phyloP scores from a whole-genome alignment of 805 yeast genomes.

The Kodamaea neixiangensis region DNA sequence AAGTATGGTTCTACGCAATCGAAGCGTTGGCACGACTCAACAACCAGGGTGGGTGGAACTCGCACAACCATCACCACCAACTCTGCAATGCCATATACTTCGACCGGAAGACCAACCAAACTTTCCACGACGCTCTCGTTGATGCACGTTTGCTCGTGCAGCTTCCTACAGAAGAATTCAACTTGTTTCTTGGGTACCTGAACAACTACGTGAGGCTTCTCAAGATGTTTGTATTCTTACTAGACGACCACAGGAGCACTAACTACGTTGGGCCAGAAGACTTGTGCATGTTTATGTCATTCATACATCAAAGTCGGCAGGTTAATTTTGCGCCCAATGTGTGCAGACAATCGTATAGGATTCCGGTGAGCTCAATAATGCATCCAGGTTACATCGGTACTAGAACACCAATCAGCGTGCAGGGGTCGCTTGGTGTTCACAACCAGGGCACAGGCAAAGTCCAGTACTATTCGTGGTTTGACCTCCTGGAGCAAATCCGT shows the following conservation, averaged over 20 bases:
- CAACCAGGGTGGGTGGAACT: slow-evolving; percentile 6
- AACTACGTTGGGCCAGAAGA: slow-evolving; percentile 12
- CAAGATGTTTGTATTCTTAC: slow-evolving; percentile 22
- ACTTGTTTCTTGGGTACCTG: slow-evolving; percentile 36
- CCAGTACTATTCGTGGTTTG: slow-evolving; percentile 27
- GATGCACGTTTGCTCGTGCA: slow-evolving; percentile 27
- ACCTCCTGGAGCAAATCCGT: slow-evolving; percentile 24
- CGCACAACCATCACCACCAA: neutral
- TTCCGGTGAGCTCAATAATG: slow-evolving; percentile 27
- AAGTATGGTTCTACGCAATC: slow-evolving; percentile 30
- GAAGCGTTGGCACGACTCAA: slow-evolving; percentile 24
- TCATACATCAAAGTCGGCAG: slow-evolving; percentile 18
- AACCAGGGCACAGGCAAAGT: slow-evolving; percentile 4
- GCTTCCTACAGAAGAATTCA: slow-evolving; percentile 22
- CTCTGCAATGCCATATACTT: slow-evolving; percentile 1
- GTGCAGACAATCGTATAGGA: slow-evolving; percentile 19
- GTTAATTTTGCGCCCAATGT: slow-evolving; percentile 29
- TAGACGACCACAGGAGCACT: neutral
- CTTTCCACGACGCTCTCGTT: slow-evolving; percentile 33
- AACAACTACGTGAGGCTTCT: slow-evolving; percentile 26
- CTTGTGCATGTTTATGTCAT: slow-evolving; percentile 15
- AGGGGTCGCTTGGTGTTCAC: slow-evolving; percentile 22
- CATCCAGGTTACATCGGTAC: slow-evolving; percentile 31
- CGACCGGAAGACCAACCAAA: slow-evolving; percentile 17
- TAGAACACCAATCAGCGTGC: neutral